Evolutionary conservation across 2,329 filamentous ascomycete genomes (phyloP).

Genomic region (Calonectria hawksworthii): DNA sequence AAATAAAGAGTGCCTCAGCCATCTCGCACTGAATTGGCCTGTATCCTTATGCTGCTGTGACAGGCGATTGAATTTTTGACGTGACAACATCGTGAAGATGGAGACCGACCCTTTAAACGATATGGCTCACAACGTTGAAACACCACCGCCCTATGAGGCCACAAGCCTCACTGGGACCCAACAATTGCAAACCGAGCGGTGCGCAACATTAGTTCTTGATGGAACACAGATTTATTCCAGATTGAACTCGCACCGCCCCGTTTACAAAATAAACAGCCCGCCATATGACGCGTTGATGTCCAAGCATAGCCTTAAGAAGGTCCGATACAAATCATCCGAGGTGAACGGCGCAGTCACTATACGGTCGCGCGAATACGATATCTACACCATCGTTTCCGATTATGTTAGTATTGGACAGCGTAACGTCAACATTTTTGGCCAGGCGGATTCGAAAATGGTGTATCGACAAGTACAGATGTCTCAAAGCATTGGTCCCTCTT

Average conservation of each 20-base stretch:
- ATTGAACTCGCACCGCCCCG: constrained; percentile 27
- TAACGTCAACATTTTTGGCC: constrained; percentile 36
- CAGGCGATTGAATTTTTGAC: too few relatives aligned
- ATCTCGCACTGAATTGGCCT: neutral
- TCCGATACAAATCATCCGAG: constrained; percentile 39
- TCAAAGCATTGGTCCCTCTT: constrained; percentile 32
- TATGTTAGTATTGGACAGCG: constrained; percentile 5
- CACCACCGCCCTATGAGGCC: neutral
- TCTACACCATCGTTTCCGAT: constrained; percentile 46
- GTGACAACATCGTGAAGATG: neutral
- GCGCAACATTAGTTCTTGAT: constrained; percentile 39
- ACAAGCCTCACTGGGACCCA: neutral
- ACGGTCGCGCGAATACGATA: constrained; percentile 44
- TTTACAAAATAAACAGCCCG: constrained; percentile 45
- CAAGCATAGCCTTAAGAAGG: constrained; percentile 44
- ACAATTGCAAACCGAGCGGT: constrained; percentile 16
- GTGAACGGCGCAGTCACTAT: constrained; percentile 28
- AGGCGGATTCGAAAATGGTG: constrained; percentile 37
- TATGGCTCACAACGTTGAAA: neutral
- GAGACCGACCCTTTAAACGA: neutral
- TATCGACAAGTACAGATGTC: constrained; percentile 36
- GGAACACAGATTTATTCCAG: constrained; percentile 38
- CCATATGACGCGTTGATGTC: constrained; percentile 33
- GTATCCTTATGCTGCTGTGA: neutral
- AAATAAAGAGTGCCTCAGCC: neutral